Conservation (phyloP, 2,329 filamentous ascomycete genomes). For the Pestalotiopsis sp. region DNA sequence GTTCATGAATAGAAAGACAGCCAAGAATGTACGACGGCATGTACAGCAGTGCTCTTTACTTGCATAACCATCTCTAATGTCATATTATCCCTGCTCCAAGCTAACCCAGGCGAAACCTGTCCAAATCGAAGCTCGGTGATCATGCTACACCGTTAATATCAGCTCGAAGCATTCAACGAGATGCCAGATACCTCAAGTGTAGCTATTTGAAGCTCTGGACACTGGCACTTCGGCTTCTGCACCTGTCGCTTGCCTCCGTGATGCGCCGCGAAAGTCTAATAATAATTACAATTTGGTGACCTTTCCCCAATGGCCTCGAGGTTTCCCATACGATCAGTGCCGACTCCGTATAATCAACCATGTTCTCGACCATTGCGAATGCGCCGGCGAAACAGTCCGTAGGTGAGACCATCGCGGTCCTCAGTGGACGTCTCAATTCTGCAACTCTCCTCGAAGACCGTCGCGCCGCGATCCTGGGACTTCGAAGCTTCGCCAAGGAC, state of each 20-base stretch:
- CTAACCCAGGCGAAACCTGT: neutral
- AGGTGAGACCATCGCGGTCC: constrained; percentile 86
- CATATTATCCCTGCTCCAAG: neutral
- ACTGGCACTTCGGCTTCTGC: neutral
- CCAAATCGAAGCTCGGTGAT: neutral
- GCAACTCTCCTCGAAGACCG: constrained; percentile 93
- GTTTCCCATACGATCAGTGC: constrained; percentile 16
- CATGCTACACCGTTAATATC: neutral
- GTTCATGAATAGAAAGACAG: neutral
- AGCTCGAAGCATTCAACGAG: neutral
- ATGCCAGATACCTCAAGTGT: neutral
- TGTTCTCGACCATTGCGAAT: constrained; percentile 62
- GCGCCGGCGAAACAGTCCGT: constrained; percentile 95
- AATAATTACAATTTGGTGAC: constrained; percentile 20
- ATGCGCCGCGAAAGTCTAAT: constrained; percentile 20
- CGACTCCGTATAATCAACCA: constrained; percentile 40
- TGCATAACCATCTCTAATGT: neutral
- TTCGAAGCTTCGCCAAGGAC: constrained; percentile 94
- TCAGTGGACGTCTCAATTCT: constrained; percentile 84
- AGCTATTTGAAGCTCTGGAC: neutral
- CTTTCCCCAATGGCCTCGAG: constrained; percentile 29
- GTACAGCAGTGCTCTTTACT: neutral
- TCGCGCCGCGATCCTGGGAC: constrained; percentile 85
- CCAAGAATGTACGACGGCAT: neutral
- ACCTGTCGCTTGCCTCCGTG: neutral